Evolutionary conservation across 805 yeast species (phyloP).

Genomic region (Metschnikowia shivogae): DNA sequence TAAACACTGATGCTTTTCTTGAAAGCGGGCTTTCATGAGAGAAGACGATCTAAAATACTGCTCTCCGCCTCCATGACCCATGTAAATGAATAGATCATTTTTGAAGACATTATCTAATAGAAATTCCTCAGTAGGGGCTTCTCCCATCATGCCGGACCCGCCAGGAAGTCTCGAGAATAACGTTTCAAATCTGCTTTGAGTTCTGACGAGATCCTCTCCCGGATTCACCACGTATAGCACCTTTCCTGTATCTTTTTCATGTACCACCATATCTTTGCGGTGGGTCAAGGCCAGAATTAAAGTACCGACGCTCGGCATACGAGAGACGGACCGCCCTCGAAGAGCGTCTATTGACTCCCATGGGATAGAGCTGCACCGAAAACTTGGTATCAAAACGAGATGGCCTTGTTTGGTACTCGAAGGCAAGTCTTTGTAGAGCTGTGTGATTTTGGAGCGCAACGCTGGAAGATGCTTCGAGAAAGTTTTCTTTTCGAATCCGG

Average conservation of each 20-base stretch:
- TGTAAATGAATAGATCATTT: constrained; percentile 57
- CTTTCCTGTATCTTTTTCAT: background rate
- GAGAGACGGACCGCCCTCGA: constrained; percentile 52
- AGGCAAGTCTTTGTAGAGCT: background rate
- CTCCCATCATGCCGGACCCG: constrained; percentile 55
- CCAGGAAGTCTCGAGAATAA: constrained; percentile 34
- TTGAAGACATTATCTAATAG: constrained; percentile 41
- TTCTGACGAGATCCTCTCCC: constrained; percentile 64
- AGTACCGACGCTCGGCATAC: constrained; percentile 63
- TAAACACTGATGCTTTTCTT: constrained; percentile 32
- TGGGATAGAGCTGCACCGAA: constrained; percentile 66
- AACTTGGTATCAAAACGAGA: constrained; percentile 65
- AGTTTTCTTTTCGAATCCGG: background rate
- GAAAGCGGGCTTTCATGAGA: constrained; percentile 28
- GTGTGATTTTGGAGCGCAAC: background rate
- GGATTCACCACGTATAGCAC: constrained; percentile 73
- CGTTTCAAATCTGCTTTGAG: constrained; percentile 54
- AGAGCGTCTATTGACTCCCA: constrained; percentile 81
- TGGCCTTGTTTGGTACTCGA: constrained; percentile 36
- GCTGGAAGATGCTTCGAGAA: background rate
- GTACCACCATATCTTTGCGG: constrained; percentile 6
- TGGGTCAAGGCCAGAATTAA: constrained; percentile 36
- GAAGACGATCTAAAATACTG: constrained; percentile 60
- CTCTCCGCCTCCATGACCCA: constrained; percentile 98
- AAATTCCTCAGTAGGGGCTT: constrained; percentile 52